phyloP scores from a whole-genome alignment of 208 protist species.

The Crithidia fasciculata region DNA sequence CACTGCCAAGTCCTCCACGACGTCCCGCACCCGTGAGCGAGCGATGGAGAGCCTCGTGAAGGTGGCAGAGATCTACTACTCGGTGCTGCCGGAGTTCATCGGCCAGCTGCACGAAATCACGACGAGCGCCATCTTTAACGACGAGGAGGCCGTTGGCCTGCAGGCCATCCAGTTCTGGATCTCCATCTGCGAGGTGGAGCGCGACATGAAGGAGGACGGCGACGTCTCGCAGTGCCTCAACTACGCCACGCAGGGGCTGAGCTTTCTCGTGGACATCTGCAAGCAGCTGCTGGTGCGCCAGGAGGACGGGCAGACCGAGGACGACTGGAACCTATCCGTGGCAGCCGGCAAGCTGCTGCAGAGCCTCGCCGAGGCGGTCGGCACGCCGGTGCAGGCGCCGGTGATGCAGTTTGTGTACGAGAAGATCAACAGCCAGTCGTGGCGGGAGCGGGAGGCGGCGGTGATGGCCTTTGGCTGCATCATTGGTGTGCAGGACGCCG shows the following conservation, averaged over 20 bases:
- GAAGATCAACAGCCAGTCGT: constrained; percentile 92
- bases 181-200: constrained; percentile 96
- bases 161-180: constrained; percentile 98
- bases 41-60: constrained; percentile 95
- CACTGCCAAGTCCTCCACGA: constrained; percentile 41
- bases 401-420: constrained; percentile 95
- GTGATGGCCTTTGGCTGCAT: constrained; percentile 97
- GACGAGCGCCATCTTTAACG: constrained; percentile 85
- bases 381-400: constrained; percentile 64
- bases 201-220: constrained; percentile 73
- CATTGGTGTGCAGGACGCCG: constrained; percentile 90
- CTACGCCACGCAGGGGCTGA: constrained; percentile 86
- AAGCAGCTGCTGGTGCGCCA: constrained; percentile 89
- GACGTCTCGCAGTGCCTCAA: constrained; percentile 55
- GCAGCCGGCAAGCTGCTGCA: constrained; percentile 93
- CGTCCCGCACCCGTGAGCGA: constrained; percentile 68
- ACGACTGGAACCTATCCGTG: constrained; percentile 95
- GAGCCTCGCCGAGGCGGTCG: constrained; percentile 84
- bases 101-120: constrained; percentile 89
- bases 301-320: constrained; percentile 93
- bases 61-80: constrained; percentile 96
- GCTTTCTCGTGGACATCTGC: constrained; percentile 89
- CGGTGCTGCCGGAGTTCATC: constrained; percentile 94
- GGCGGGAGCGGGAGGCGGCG: constrained; percentile 95
- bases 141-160: constrained; percentile 91